Evolutionary conservation across 371 early-diverging fungal species (phyloP).

Genomic region (Haplosporangium sp.): DNA sequence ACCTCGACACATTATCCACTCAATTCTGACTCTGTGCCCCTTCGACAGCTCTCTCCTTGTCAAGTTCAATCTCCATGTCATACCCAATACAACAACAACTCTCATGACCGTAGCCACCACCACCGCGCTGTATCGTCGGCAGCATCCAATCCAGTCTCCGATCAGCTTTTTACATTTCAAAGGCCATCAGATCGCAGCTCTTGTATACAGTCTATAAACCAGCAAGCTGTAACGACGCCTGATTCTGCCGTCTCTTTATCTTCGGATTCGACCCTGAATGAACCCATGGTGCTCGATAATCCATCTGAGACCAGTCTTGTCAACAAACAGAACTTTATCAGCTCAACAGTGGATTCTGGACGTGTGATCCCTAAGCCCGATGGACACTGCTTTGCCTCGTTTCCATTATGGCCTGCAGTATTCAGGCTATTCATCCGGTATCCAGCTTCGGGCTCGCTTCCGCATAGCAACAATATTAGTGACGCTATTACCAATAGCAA

Average conservation of each 20-base stretch:
- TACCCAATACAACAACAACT: no score
- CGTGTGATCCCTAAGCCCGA: background rate
- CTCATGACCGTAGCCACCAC: no score
- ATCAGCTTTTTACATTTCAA: background rate
- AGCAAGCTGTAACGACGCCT: slow-evolving; percentile 17
- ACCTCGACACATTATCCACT: background rate
- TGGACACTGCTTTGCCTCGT: background rate
- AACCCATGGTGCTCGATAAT: background rate
- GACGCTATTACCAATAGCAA: background rate
- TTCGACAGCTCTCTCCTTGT: no score
- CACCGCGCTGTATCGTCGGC: no score
- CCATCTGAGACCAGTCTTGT: background rate
- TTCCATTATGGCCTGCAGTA: slow-evolving; percentile 23
- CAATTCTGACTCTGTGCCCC: no score
- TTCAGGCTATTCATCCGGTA: slow-evolving; percentile 21
- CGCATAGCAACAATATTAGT: background rate
- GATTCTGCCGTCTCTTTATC: slow-evolving; percentile 39
- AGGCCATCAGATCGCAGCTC: background rate
- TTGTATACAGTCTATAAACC: slow-evolving; percentile 20
- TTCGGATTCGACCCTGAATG: slow-evolving; percentile 8
- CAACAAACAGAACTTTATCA: background rate
- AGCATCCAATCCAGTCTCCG: background rate
- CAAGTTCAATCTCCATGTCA: no score
- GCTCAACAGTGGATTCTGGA: background rate
- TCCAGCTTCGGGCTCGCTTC: background rate